Evolutionary conservation across 2,329 filamentous ascomycete species (phyloP).

Genomic region (Shiraia bambusicola): DNA sequence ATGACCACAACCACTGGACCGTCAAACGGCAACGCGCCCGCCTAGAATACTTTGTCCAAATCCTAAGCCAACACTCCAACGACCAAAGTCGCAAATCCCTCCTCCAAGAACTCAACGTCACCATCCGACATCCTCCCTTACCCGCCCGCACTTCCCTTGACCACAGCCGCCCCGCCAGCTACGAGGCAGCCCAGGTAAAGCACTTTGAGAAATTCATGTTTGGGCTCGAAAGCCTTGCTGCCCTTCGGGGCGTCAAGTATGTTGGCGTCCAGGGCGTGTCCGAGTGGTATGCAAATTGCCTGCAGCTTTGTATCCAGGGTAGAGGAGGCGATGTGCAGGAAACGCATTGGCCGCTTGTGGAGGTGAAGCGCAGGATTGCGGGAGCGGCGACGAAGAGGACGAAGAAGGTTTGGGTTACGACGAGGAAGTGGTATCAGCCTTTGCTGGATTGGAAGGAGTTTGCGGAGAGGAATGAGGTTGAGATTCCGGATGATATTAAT

Average conservation of each 20-base stretch:
- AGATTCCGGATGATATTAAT: conserved; percentile 2
- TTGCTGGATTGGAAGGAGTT: conserved; percentile 26
- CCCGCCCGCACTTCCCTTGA: background rate
- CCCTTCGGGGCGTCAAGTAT: conserved; percentile 18
- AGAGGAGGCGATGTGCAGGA: conserved; percentile 17
- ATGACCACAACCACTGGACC: conserved; percentile 9
- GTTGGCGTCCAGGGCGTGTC: conserved; percentile 16
- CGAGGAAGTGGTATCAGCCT: conserved; percentile 23
- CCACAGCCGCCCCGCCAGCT: too few species aligned
- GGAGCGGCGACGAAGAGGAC: background rate
- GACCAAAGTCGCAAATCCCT: conserved; percentile 18
- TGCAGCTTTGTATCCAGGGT: conserved; percentile 24
- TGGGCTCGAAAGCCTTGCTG: conserved; percentile 18
- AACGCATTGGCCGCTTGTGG: conserved; percentile 20
- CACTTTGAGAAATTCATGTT: conserved; percentile 17
- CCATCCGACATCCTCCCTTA: background rate
- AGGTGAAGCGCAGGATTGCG: conserved; percentile 6
- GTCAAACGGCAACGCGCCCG: conserved; percentile 19
- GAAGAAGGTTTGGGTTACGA: conserved; percentile 7
- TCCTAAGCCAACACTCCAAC: conserved; percentile 22
- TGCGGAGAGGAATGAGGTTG: conserved; percentile 17
- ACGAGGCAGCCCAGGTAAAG: too few species aligned
- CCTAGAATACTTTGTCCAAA: conserved; percentile 21
- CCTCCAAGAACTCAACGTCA: conserved; percentile 13
- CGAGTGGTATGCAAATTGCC: conserved; percentile 22